Conservation (phyloP, 2,329 filamentous ascomycete species). For the Samsoniella hepiali region DNA sequence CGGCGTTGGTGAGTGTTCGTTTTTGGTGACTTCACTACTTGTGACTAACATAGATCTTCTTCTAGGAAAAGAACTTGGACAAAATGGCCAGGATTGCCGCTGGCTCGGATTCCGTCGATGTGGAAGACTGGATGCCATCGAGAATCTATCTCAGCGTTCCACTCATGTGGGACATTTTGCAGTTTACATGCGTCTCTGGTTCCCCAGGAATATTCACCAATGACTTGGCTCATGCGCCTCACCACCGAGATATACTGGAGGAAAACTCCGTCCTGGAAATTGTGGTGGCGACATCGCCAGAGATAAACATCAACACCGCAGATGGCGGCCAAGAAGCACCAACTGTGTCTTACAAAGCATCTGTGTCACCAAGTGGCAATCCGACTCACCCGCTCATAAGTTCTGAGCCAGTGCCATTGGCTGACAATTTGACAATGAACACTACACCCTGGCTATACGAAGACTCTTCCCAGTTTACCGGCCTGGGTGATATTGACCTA, state of each 20-base stretch:
- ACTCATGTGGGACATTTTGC: conserved; percentile 51
- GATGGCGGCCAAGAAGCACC: conserved; percentile 50
- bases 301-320: conserved; percentile 49
- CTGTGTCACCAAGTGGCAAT: conserved; percentile 24
- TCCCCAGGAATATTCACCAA: conserved; percentile 34
- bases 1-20: conserved; percentile 38
- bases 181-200: conserved; percentile 43
- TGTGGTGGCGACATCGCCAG: conserved; percentile 49
- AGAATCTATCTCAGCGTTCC: conserved; percentile 51
- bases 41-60: conserved; percentile 18
- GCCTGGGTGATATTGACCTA: conserved; percentile 36
- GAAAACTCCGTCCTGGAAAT: conserved; percentile 45
- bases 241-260: conserved; percentile 30
- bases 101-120: conserved; percentile 45
- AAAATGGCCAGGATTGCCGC: conserved; percentile 48
- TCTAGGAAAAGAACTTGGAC: conserved; percentile 45
- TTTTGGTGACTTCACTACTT: neutral
- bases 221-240: conserved; percentile 42
- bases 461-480: conserved; percentile 38
- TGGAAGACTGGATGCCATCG: conserved; percentile 51
- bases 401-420: conserved; percentile 31
- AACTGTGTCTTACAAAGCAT: conserved; percentile 36
- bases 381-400: conserved; percentile 26
- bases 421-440: conserved; percentile 38
- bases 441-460: conserved; percentile 44